Conservation (phyloP, 2,329 filamentous ascomycete species). For the Penicillium aurantiogriseum region DNA sequence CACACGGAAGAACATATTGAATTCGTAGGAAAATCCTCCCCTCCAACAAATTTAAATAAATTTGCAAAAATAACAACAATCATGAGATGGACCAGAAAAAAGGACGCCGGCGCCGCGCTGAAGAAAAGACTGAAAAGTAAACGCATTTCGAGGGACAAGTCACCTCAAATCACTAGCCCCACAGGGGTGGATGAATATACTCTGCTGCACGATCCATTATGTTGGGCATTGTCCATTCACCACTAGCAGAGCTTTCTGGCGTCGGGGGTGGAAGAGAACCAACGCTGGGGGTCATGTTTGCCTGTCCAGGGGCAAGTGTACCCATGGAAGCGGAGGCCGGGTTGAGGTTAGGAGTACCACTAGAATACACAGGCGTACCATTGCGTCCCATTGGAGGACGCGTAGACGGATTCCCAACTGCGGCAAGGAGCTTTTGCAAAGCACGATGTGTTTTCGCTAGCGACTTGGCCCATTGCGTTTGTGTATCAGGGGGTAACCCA, state of each 20-base stretch:
- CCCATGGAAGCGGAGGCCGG: constrained; percentile 15
- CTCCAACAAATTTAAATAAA: not conserved
- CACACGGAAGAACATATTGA: not conserved
- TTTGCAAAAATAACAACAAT: not conserved
- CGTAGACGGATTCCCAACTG: constrained; percentile 31
- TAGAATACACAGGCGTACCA: constrained; percentile 19
- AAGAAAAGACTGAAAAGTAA: constrained; percentile 5
- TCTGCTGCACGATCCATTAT: constrained; percentile 48
- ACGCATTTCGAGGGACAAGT: not conserved
- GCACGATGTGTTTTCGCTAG: constrained; percentile 47
- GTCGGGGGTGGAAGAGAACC: constrained; percentile 46
- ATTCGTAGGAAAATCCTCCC: not conserved
- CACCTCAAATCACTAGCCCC: constrained; percentile 30
- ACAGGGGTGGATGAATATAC: constrained; percentile 49
- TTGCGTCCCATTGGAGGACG: constrained; percentile 16
- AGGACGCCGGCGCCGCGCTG: constrained; percentile 13
- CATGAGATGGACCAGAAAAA: constrained; percentile 9
- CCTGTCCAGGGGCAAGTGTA: constrained; percentile 17
- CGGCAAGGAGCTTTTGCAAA: constrained; percentile 46
- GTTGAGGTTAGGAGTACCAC: constrained; percentile 14
- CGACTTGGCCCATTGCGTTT: constrained; percentile 48
- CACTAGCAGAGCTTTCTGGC: constrained; percentile 48
- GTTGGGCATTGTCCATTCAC: constrained; percentile 48
- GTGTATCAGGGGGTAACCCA: constrained; percentile 32
- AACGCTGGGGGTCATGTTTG: constrained; percentile 35